Conservation (phyloP, 2,329 filamentous ascomycete species). For the Pseudocercospora fijiensis region DNA sequence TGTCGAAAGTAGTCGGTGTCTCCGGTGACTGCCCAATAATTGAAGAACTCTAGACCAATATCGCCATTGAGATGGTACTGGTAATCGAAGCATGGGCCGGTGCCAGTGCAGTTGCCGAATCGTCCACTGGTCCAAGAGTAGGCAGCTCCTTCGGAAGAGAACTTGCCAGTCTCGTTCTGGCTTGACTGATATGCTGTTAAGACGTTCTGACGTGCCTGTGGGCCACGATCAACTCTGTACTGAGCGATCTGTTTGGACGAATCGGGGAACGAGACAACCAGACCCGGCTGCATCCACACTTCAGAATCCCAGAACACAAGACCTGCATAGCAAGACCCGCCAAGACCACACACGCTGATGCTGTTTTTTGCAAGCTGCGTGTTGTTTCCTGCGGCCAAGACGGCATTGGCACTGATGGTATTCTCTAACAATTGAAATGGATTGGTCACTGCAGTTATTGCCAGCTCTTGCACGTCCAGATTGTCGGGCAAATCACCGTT, state of each 20-base stretch:
- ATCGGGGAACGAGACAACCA: constrained; percentile 63
- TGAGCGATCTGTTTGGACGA: constrained; percentile 63
- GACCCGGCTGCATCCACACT: constrained; percentile 67
- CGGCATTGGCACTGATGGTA: constrained; percentile 55
- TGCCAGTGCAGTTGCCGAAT: constrained; percentile 65
- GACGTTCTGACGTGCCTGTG: constrained; percentile 61
- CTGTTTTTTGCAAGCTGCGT: constrained; percentile 60
- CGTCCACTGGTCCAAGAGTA: constrained; percentile 68
- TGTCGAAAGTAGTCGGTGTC: constrained; percentile 57
- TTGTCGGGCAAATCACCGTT: constrained; percentile 60
- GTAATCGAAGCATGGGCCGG: constrained; percentile 66
- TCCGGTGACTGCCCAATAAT: constrained; percentile 61
- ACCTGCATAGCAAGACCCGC: constrained; percentile 66
- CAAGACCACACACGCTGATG: constrained; percentile 66
- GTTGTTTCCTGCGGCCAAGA: constrained; percentile 50
- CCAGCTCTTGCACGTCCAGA: constrained; percentile 55
- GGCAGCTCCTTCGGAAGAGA: constrained; percentile 58
- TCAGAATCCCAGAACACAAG: constrained; percentile 67
- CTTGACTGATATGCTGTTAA: constrained; percentile 57
- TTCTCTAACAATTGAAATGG: constrained; percentile 59
- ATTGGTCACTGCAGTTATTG: constrained; percentile 56
- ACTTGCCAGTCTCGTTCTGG: constrained; percentile 58
- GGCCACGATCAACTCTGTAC: constrained; percentile 60
- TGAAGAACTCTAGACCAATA: constrained; percentile 62
- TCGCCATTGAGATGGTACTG: constrained; percentile 71